These are phyloP conservation scores for Dioscorea cayenensis DNA, from an alignment of 116 monocot species.

Conservation along the genomic window DNA sequence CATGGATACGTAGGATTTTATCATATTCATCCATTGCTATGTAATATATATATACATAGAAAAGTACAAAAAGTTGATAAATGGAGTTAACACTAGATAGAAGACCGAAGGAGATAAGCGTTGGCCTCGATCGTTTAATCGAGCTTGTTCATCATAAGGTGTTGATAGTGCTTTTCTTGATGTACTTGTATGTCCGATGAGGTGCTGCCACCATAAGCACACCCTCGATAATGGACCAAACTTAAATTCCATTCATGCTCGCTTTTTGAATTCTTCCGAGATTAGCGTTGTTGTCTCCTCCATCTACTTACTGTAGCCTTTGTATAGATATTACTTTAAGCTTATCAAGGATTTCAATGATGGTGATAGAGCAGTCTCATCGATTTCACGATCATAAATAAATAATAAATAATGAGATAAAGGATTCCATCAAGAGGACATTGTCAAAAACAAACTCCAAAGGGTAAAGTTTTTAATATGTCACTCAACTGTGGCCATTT, in stretches of 20 bases:
- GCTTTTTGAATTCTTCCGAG: background rate
- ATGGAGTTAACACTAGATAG: no score
- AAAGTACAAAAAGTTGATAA: no score
- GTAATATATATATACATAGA: no score
- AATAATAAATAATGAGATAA: no score
- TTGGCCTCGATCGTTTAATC: no score
- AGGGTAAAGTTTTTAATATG: no score
- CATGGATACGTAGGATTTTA: no score
- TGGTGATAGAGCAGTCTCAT: background rate
- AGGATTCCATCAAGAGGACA: no score
- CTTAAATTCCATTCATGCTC: background rate
- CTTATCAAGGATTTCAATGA: background rate
- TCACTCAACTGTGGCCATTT: no score
- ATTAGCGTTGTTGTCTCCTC: background rate
- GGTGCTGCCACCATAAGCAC: background rate
- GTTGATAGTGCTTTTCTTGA: background rate
- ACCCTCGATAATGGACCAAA: background rate
- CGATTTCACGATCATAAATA: background rate
- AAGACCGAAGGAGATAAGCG: no score
- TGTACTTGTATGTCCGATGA: background rate
- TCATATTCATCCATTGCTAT: no score
- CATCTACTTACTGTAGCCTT: background rate
- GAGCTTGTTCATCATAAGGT: background rate
- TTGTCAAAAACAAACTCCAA: no score
- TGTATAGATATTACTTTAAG: background rate